Conservation (phyloP, 805 yeast species). For the Lipomyces mesembrius region DNA sequence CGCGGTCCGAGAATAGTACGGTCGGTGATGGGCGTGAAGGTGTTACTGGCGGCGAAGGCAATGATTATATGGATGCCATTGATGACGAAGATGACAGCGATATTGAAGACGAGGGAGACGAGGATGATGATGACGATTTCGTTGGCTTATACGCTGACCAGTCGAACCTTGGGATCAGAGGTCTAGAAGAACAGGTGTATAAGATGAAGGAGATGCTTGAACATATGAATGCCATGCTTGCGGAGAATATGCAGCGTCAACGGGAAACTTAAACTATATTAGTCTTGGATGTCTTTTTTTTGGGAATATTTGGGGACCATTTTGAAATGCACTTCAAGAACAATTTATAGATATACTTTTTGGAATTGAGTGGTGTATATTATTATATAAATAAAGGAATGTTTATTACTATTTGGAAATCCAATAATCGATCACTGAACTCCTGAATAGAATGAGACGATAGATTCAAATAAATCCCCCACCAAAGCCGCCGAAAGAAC, state of each 20-base stretch:
- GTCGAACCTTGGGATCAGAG: constrained; percentile 29
- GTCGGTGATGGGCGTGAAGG: constrained; percentile 10
- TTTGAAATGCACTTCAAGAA: background rate
- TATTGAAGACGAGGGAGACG: constrained; percentile 24
- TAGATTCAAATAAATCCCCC: constrained; percentile 10
- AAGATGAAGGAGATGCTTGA: constrained; percentile 35
- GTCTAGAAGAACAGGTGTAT: constrained; percentile 33
- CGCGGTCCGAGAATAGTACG: background rate
- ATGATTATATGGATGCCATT: constrained; percentile 1
- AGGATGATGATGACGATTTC: constrained; percentile 35
- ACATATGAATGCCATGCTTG: constrained; percentile 22
- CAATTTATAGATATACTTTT: background rate
- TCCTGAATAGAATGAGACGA: background rate
- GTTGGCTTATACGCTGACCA: constrained; percentile 32
- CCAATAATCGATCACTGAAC: constrained; percentile 1
- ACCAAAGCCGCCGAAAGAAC: constrained; percentile 27
- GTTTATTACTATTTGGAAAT: background rate
- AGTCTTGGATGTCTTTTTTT: background rate
- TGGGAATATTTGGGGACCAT: background rate
- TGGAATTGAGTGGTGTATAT: background rate
- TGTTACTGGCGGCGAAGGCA: constrained; percentile 6
- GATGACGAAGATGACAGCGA: constrained; percentile 17
- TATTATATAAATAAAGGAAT: background rate
- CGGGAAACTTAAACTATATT: background rate
- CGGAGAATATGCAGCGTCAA: constrained; percentile 18